These are phyloP conservation scores for Tetrahymena borealis DNA, from an alignment of 73 alveolate genomes.

Conservation along the genomic window DNA sequence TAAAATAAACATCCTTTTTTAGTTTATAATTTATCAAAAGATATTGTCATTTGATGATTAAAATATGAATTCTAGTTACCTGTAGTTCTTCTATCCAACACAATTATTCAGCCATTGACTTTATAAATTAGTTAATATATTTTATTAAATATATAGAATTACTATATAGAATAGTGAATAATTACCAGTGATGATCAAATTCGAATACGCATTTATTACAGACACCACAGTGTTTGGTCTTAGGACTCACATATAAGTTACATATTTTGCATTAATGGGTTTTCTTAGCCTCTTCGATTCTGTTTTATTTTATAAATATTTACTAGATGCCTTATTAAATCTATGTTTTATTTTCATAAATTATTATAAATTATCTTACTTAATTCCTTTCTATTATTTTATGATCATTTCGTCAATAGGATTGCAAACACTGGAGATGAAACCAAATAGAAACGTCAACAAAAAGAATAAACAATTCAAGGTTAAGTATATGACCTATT, in stretches of 20 bases:
- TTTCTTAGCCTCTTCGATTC: background rate
- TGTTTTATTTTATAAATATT: background rate
- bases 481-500: background rate
- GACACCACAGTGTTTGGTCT: background rate
- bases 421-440: background rate
- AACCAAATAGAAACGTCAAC: background rate
- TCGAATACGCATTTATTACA: background rate
- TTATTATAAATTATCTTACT: too few species aligned
- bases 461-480: background rate
- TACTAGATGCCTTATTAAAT: background rate
- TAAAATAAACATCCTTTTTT: background rate
- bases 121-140: background rate
- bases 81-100: background rate
- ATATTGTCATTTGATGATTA: too few species aligned
- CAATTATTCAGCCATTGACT: background rate
- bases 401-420: background rate
- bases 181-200: background rate
- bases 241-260: background rate
- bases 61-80: too few species aligned
- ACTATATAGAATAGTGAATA: too few species aligned
- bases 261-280: background rate
- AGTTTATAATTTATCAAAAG: too few species aligned
- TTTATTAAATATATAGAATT: too few species aligned
- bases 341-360: too few species aligned
- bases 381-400: background rate